Base-by-base conservation (phyloP, 768 basidiomycete genomes). In the Pulveroboletus sp. region DNA sequence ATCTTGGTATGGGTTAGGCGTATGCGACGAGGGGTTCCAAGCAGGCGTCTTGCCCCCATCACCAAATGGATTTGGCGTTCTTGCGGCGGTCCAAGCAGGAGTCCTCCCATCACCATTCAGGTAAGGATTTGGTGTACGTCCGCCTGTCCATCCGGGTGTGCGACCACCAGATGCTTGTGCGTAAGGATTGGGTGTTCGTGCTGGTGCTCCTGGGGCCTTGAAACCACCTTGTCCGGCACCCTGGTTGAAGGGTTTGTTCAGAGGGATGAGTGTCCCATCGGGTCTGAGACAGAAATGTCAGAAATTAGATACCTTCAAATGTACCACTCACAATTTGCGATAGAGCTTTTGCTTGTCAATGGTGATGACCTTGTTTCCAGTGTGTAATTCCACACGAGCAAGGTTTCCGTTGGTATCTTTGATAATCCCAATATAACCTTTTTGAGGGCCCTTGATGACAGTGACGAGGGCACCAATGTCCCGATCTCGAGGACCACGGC, bases 331-430 rank as follows among this genome's bases (percentile, higher is more conserved):
- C 90, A 81, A 66, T 69, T 85, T 78, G 47, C 84, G 77, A 53
- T 80, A 77, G 17, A 95, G 68, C 61, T 89, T 90, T 38, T 79
- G 77, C 61, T 93, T 90, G 40, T 89, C 87, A 49, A 97, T 84
- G 33, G 85, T 85, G 49, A 99, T 84, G 19, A 94, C 75, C 68
- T 91, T 94, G 68, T 94, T 94, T 33, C 86, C 87, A 13, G 92
- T 85, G 51, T 79, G 74, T n/a, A 99, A 73, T 67, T 98, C 97
- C 13, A 99, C 93, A 35, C 97, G 81, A 2, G 87, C 90, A 48
- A 83, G 74, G 33, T 77, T 75, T 5, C 94, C 95, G 50, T 94
- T 95, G 24, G 93, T 90, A 63, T 98, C 97, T 69, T 94, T 97
- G 74, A 98, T 89, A 5, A 84, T 82, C 7, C 97, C 97, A 38